A percentile compares a stretch with the other conserved stretches of the same genome.
Conservation (phyloP, 768 basidiomycete genomes). For the Mycena rosella region DNA sequence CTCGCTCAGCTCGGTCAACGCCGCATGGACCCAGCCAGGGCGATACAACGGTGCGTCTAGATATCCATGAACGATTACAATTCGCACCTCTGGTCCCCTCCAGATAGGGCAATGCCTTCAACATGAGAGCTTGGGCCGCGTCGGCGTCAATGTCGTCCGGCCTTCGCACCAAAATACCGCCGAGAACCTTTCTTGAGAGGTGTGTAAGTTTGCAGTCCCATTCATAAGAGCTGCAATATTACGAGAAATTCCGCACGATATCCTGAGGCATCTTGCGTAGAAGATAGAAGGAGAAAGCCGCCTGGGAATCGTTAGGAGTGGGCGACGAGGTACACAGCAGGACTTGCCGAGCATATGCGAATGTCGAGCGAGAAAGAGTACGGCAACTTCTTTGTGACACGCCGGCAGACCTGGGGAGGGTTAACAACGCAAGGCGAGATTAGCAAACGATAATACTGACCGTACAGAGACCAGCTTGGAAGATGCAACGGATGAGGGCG, state of each 20-base stretch:
- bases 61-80: no score
- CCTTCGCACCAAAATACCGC: no score
- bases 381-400: neutral
- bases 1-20: no score
- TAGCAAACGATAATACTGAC: neutral
- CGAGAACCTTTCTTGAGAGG: no score
- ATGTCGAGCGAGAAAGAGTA: neutral
- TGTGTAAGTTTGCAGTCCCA: no score
- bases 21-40: no score
- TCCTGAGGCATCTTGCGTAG: neutral
- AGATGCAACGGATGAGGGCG: neutral
- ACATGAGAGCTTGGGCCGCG: no score
- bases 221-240: neutral
- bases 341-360: neutral
- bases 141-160: no score
- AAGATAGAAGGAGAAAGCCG: conserved; percentile 8
- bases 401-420: neutral
- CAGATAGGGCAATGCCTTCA: no score
- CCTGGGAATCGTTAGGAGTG: neutral
- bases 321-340: neutral
- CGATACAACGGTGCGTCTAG: no score
- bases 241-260: neutral
- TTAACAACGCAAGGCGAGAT: neutral
- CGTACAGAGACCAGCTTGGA: neutral
- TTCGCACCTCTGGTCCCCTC: no score